Conservation (phyloP, 1,139 yeast genomes). For the Eremothecium sinecaudum region DNA sequence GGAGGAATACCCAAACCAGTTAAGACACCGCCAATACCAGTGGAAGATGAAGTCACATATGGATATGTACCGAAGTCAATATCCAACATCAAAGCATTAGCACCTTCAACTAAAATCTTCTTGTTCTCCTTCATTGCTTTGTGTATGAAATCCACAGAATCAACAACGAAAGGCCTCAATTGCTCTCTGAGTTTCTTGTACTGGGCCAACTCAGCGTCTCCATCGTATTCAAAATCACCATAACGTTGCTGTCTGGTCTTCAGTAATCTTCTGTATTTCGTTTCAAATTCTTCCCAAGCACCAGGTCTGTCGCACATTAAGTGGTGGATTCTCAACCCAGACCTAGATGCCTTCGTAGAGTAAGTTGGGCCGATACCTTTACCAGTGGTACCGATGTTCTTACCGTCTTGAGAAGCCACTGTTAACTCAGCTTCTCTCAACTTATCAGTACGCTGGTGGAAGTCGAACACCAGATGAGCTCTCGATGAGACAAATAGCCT, state of each 20-base stretch:
- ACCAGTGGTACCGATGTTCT: constrained; percentile 96
- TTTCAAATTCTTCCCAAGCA: constrained; percentile 87
- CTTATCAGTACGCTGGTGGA: constrained; percentile 95
- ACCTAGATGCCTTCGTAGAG: constrained; percentile 92
- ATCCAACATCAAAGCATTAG: constrained; percentile 96
- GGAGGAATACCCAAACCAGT: constrained; percentile 98
- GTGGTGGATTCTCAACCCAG: constrained; percentile 95
- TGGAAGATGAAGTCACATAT: constrained; percentile 88
- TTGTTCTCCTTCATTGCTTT: constrained; percentile 67
- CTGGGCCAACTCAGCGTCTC: constrained; percentile 66
- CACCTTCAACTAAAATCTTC: constrained; percentile 92
- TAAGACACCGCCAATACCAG: constrained; percentile 96
- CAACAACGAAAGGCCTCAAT: constrained; percentile 86
- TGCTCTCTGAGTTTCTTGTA: constrained; percentile 67
- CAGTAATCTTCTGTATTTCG: constrained; percentile 65
- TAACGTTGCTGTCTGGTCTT: constrained; percentile 79
- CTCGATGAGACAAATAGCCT: constrained; percentile 84
- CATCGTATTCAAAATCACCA: constrained; percentile 85
- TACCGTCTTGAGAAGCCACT: constrained; percentile 48
- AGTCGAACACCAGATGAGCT: constrained; percentile 93
- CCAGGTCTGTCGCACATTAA: constrained; percentile 80
- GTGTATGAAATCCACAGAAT: constrained; percentile 85
- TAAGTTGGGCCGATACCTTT: constrained; percentile 99
- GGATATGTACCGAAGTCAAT: constrained; percentile 98
- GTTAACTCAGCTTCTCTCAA: constrained; percentile 89